A percentile compares a stretch with the other conserved stretches of the same genome.
Conservation (phyloP, 495 filamentous ascomycete genomes). For the Penicillium riverlandense region DNA sequence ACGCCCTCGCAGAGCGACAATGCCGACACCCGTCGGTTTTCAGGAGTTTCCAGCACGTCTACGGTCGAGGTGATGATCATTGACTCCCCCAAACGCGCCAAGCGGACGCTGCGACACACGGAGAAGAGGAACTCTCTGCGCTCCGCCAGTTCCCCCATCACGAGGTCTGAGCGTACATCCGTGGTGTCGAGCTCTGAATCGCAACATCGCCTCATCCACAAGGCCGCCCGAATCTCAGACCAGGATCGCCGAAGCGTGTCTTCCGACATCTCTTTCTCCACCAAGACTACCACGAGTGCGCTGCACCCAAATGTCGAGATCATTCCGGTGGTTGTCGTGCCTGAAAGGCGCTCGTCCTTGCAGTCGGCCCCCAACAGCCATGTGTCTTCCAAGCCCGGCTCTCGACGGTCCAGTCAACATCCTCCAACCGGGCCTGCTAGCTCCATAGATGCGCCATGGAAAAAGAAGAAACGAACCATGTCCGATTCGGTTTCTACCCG, state of each 20-base stretch:
- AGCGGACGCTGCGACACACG: constrained; percentile 56
- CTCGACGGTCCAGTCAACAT: constrained; percentile 26
- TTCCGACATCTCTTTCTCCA: constrained; percentile 51
- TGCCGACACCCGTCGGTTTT: constrained; percentile 43
- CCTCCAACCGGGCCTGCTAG: constrained; percentile 27
- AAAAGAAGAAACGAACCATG: constrained; percentile 25
- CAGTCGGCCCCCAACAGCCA: constrained; percentile 40
- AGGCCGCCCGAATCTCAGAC: constrained; percentile 39
- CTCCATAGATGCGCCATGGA: constrained; percentile 25
- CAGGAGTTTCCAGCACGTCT: constrained; percentile 57
- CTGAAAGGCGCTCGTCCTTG: constrained; percentile 59
- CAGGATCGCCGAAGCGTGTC: constrained; percentile 48
- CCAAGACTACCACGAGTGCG: constrained; percentile 39
- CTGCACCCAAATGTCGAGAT: constrained; percentile 45
- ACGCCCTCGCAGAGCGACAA: constrained; percentile 10
- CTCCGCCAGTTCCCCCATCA: constrained; percentile 43
- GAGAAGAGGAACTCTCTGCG: constrained; percentile 57
- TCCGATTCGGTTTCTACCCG: constrained; percentile 30
- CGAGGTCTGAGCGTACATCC: constrained; percentile 37
- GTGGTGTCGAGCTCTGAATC: constrained; percentile 31
- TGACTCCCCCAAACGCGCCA: constrained; percentile 45
- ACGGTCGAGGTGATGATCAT: constrained; percentile 69
- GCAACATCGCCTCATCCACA: constrained; percentile 42
- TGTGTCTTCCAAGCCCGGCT: constrained; percentile 28
- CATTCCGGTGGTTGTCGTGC: constrained; percentile 67